Conservation (phyloP, 345 rosid genomes). For the Aegle marmelos region DNA sequence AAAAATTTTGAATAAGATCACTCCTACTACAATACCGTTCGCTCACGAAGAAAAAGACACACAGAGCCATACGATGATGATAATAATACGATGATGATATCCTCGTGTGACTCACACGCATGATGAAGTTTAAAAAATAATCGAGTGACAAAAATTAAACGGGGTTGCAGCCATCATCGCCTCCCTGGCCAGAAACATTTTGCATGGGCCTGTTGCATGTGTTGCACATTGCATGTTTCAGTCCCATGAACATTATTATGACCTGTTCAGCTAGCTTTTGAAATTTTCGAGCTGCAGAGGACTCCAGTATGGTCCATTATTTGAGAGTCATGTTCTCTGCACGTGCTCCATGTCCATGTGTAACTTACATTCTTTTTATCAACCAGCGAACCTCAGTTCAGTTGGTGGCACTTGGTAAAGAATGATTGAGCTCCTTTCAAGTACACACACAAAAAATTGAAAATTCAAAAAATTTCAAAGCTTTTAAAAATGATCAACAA, state of each 20-base stretch:
- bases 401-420: background rate
- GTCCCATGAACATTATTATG: background rate
- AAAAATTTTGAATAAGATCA: no score
- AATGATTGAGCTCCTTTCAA: background rate
- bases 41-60: background rate
- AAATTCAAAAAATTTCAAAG: background rate
- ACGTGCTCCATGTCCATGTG: slow-evolving; percentile 17
- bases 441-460: background rate
- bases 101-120: background rate
- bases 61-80: background rate
- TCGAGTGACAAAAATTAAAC: background rate
- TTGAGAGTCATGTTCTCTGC: slow-evolving; percentile 13
- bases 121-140: background rate
- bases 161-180: background rate
- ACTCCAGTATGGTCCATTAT: background rate
- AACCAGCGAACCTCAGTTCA: background rate
- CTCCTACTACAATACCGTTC: background rate
- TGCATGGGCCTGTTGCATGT: slow-evolving; percentile 1
- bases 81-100: background rate
- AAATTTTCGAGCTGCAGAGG: no score
- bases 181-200: background rate
- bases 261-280: background rate
- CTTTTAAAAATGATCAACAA: background rate
- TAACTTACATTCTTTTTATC: background rate
- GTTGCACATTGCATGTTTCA: no score